Base-by-base conservation (phyloP, 208 protist genomes). In the Leishmania lainsoni region DNA sequence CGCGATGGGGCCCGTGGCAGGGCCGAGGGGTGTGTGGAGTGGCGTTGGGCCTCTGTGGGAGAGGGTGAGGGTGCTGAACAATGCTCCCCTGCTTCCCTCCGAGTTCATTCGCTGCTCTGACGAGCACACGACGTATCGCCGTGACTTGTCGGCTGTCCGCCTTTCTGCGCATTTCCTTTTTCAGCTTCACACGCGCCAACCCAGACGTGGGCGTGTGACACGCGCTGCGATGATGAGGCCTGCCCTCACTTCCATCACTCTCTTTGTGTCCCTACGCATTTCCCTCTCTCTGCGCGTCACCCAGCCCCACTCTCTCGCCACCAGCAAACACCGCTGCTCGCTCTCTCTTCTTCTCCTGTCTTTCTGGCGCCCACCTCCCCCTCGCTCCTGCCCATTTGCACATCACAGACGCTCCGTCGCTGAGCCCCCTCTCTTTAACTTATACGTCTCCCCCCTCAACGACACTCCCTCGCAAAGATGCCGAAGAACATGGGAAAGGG, bases 401-500 rank as follows among this genome's bases (percentile, higher is more conserved):
- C 51, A 4, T 1, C 51, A 0, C 51, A 66, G 59, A 66, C 59
- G 59, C 32, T 12, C 12, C 1, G 9, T 35, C n/a, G n/a, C 59
- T 29, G n/a, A 29, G 59, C 61, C 35, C 14, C 12, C 26, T 9
- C 12, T 66, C 29, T 1, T 39, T 29, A 12, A 6, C 6, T 22
- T 66, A 66, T 66, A 12, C 16, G 12, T 22, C 4, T 10, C 68
- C 26, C 68, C 22, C 22, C 1, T 51, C 69, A 10, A 20, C 22
- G 12, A 49, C 12, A 20, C 16, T 17, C 39, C 32, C 39, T 73
- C 69, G 69, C 81, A 70, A 93, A 87, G 75, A 98, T 98, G 95
- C 95, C 95, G 79, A 98, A 98, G 91, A 98, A 98, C 87, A 96
- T 94, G 91, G 95, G 95, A 83, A 98, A 97, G 89, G 95, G 95